Evolutionary conservation across 257 asterid species (phyloP), one percentile per base, ranked within the genome.

Genomic region (Ehretia macrophylla): DNA sequence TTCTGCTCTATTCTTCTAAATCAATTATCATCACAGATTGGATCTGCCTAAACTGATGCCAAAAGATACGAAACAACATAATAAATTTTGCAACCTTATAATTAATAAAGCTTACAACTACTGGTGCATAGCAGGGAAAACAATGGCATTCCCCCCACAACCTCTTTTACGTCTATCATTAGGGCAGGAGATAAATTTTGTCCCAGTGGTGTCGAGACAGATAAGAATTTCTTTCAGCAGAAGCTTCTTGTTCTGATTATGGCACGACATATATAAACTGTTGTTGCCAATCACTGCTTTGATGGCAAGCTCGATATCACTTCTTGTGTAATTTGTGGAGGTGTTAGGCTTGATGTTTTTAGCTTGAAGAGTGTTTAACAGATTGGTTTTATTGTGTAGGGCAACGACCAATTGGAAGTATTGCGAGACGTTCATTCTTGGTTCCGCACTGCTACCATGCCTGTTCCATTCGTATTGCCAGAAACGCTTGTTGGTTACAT

Each of bases 401-500:
- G 22, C 10, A 64, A 55, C 22, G 13, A 55, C 55, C 55, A 64
- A 8, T 17, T 55, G 55, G 27, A 55, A 13, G 45, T 64, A 64
- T 1, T 12, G 18, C 20, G 8, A 13, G 8, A 64, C 44, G 11
- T 22, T 64, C 61, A 55, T 64, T 44, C 35, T 64, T 45, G 68
- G 55, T 19, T 37, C 50, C 17, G 22, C 68, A 18, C 68, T 39
- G 4, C 61, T 53, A 3, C 68, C 68, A 32, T 64, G 68, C 45
- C 52, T 54, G 45, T 53, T 32, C 68, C 54, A 64, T 16, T 64
- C 54, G 60, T 64, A 23, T 44, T 54, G 62, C 61, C 68, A 64
- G 62, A 64, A 55, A 1, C 55, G 19, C 16, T 12, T 45, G 55
- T 64, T 64, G 40, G 51, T 40, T 0, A 39, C 16, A 17, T 63